Conservation (phyloP, 1,284 basidiomycete genomes). For the Microbotryum lychnidis-dioicae region DNA sequence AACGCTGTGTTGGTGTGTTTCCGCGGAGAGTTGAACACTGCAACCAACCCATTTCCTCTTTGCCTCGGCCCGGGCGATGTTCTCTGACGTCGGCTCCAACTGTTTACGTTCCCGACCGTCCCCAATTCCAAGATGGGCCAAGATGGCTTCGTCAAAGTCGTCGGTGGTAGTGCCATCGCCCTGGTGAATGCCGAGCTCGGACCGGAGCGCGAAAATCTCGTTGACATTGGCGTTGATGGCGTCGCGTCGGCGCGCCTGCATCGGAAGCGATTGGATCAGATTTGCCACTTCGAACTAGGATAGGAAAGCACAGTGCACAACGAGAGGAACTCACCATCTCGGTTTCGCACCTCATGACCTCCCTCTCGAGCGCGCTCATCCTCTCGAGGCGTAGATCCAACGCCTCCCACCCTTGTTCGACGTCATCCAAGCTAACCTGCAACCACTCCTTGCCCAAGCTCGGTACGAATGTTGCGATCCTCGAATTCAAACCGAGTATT, state of each 20-base stretch:
- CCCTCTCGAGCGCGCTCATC: slow-evolving; percentile 66
- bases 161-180: slow-evolving; percentile 45
- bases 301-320: not conserved
- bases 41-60: slow-evolving; percentile 48
- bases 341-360: slow-evolving; percentile 64
- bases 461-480: slow-evolving; percentile 1
- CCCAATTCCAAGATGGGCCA: slow-evolving; percentile 39
- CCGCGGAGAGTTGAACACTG: not conserved
- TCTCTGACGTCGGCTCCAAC: slow-evolving; percentile 41
- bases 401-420: slow-evolving; percentile 37
- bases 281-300: not conserved
- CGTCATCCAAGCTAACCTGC: slow-evolving; percentile 24
- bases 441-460: slow-evolving; percentile 59
- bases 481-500: slow-evolving; percentile 12
- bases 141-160: slow-evolving; percentile 19
- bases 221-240: slow-evolving; percentile 56
- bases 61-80: slow-evolving; percentile 56
- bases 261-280: slow-evolving; percentile 14
- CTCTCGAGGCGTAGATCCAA: slow-evolving; percentile 64
- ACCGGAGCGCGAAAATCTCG: slow-evolving; percentile 69
- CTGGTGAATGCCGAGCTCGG: slow-evolving; percentile 61
- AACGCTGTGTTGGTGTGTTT: not conserved
- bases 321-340: slow-evolving; percentile 55
- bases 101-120: slow-evolving; percentile 45
- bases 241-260: slow-evolving; percentile 56